Evolutionary conservation across 2,329 filamentous ascomycete species (phyloP), one percentile per base, ranked within the genome.

Genomic region (Penicillium sp.): DNA sequence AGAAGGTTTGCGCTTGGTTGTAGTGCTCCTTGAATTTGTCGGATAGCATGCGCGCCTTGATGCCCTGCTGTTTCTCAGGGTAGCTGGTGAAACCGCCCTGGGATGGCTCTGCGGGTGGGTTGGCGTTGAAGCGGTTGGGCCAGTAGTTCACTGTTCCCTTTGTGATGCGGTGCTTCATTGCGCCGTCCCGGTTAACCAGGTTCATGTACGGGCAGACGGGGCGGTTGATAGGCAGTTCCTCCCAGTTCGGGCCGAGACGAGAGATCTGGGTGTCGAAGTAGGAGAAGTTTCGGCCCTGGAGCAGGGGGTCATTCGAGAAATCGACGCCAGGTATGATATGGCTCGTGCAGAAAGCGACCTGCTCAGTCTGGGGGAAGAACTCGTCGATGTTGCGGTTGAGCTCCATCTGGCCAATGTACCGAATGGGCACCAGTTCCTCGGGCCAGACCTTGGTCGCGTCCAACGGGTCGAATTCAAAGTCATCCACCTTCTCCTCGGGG

Each of bases 401-500:
- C 71, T 93, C 88, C 0, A 96, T 73, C 74, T 93, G 86, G 41
- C 90, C 91, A 57, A 96, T 90, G 70, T 91, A 91, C 7, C 88
- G 84, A 20, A 94, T 82, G 0, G 91, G 91, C 0, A 92, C 80
- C 0, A 87, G 76, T 12, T 94, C 89, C 71, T 95, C 90, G 0
- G 91, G 91, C 90, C 91, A 95, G 28, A 94, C 76, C 78, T 96
- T 95, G 39, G 91, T 96, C 0, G 91, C 88, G 66, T 96, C 91
- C 1, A 96, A 84, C 34, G 94, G 88, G 68, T 95, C 91, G 61
- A 95, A 94, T 6, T 94, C 91, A 61, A 94, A 96, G 15, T 90
- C 85, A 62, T 94, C 82, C 71, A 91, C 85, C 51, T 87, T 83
- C 8, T 82, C 82, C 64, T 94, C 90, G 0, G 88, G 84, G 22